phyloP scores from a whole-genome alignment of 768 basidiomycete species.

The Mycena alexandri region DNA sequence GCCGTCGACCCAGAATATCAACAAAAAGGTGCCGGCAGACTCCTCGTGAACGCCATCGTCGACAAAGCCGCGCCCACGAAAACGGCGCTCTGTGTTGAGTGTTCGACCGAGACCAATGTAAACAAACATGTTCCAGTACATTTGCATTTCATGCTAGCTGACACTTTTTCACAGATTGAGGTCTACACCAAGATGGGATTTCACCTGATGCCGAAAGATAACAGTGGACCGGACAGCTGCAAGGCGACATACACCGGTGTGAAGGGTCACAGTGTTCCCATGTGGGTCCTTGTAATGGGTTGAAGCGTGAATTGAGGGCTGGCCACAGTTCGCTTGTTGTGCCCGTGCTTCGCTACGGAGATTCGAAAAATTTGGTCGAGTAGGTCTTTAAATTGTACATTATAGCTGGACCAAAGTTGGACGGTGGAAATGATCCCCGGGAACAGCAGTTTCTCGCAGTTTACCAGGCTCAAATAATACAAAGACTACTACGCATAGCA shows the following conservation, averaged over 20 bases:
- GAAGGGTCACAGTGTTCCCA: neutral
- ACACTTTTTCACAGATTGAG: neutral
- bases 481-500: too few relatives aligned
- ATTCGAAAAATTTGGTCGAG: too few relatives aligned
- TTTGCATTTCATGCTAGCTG: neutral
- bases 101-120: slow-evolving; percentile 12
- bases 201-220: slow-evolving; percentile 4
- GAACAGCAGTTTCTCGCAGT: too few relatives aligned
- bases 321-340: too few relatives aligned
- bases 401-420: too few relatives aligned
- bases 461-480: too few relatives aligned
- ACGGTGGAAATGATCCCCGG: too few relatives aligned
- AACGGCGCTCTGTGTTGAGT: slow-evolving; percentile 4
- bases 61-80: neutral
- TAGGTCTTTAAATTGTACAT: too few relatives aligned
- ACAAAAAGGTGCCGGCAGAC: neutral
- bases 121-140: neutral
- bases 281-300: neutral
- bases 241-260: slow-evolving; percentile 1
- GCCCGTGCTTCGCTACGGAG: too few relatives aligned
- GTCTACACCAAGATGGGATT: neutral
- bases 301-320: too few relatives aligned
- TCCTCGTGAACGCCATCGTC: slow-evolving; percentile 4
- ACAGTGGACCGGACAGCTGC: neutral
- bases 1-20: slow-evolving; percentile 26